Evolutionary conservation across 2,329 filamentous ascomycete genomes (phyloP).

Genomic region (Fusarium oligoseptatum): DNA sequence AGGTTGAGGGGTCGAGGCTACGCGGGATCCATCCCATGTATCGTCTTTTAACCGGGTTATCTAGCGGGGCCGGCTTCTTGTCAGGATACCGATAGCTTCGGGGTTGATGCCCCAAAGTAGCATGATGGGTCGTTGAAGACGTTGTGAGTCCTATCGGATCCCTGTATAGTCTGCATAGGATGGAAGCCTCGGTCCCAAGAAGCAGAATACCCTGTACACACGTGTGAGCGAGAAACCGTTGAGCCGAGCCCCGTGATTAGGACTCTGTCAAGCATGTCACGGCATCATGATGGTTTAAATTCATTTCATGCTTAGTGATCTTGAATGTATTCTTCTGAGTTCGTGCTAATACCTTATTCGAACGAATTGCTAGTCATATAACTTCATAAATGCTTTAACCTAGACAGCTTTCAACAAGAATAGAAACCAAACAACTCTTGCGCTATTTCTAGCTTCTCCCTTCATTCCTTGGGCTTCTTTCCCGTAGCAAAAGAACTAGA

Average conservation of each 20-base stretch:
- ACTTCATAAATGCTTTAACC: background rate
- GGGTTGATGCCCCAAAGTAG: background rate
- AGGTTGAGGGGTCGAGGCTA: background rate
- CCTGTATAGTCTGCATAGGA: background rate
- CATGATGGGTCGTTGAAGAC: background rate
- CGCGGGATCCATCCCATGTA: background rate
- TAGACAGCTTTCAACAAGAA: background rate
- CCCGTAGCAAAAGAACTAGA: constrained; percentile 7
- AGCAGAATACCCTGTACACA: background rate
- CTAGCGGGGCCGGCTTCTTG: background rate
- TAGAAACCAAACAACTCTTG: background rate
- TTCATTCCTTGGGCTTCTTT: background rate
- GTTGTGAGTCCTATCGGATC: background rate
- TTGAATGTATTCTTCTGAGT: background rate
- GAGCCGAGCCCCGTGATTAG: background rate
- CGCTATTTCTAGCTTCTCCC: background rate
- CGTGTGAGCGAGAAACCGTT: background rate
- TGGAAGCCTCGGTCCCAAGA: background rate
- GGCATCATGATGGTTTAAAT: background rate
- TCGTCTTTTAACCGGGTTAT: background rate
- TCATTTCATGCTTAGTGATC: background rate
- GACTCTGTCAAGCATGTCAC: background rate
- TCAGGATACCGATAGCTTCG: background rate
- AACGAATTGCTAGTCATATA: background rate
- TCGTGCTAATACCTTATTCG: background rate